Evolutionary conservation across 768 basidiomycete genomes (phyloP).

Genomic region (Nevesoporus exiguus): DNA sequence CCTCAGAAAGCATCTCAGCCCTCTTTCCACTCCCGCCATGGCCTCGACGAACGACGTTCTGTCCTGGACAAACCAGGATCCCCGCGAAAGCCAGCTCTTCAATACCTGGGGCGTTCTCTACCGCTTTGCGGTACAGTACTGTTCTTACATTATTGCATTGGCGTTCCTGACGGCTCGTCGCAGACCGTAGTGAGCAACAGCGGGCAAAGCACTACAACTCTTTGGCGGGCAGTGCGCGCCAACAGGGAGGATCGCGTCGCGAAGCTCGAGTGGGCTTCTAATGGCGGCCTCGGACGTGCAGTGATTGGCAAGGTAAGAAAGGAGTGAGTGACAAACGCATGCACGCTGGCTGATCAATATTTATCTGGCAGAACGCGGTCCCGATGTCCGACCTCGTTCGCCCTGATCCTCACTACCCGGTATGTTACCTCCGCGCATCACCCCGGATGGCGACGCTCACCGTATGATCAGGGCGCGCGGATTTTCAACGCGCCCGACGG

Average conservation of each 20-base stretch:
- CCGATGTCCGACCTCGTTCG: constrained; percentile 84
- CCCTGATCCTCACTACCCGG: constrained; percentile 58
- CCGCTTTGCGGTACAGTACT: constrained; percentile 63
- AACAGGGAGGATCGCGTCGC: constrained; percentile 88
- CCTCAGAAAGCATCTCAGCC: constrained; percentile 30
- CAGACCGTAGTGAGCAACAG: constrained; percentile 63
- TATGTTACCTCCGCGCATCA: constrained; percentile 35
- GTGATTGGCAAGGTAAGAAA: constrained; percentile 74
- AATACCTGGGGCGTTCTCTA: constrained; percentile 79
- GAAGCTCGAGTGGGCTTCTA: constrained; percentile 82
- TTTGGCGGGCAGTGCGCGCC: constrained; percentile 77
- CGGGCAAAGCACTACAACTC: constrained; percentile 70
- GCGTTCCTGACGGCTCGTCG: constrained; percentile 24
- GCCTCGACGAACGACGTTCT: constrained; percentile 63
- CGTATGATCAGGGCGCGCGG: constrained; percentile 49
- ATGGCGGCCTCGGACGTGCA: constrained; percentile 79
- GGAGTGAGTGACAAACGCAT: constrained; percentile 7
- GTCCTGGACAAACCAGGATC: constrained; percentile 86
- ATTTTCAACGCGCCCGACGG: constrained; percentile 84
- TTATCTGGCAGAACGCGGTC: constrained; percentile 55
- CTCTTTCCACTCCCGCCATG: constrained; percentile 43
- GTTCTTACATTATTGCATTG: constrained; percentile 14
- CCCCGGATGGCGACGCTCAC: constrained; percentile 12
- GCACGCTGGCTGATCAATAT: constrained; percentile 27
- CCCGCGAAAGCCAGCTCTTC: constrained; percentile 79